Conservation (phyloP, 257 asterid species). For the Verbena officinalis region DNA sequence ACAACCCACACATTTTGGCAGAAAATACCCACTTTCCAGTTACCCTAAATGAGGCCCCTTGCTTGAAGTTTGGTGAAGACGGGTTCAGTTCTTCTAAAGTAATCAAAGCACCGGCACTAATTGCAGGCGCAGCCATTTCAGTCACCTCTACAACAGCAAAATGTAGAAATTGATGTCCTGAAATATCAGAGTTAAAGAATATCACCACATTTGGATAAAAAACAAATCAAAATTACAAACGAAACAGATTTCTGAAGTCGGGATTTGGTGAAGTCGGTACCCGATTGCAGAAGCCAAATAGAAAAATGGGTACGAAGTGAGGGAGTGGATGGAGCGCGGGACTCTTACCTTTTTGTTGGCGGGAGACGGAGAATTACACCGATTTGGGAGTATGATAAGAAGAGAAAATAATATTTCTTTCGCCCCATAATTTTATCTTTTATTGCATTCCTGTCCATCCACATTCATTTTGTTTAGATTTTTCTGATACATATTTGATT, state of each 20-base stretch:
- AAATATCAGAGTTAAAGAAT: not conserved
- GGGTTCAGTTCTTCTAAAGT: constrained; percentile 68
- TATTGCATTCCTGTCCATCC: too few relatives aligned
- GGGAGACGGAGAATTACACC: too few relatives aligned
- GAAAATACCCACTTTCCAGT: constrained; percentile 76
- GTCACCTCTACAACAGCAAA: not conserved
- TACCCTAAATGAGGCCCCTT: constrained; percentile 76
- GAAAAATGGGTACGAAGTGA: not conserved
- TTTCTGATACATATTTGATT: too few relatives aligned
- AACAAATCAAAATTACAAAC: not conserved
- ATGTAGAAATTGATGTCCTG: not conserved
- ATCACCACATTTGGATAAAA: not conserved
- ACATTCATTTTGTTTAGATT: too few relatives aligned
- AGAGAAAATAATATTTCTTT: too few relatives aligned
- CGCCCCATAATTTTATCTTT: too few relatives aligned
- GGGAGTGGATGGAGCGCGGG: not conserved
- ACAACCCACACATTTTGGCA: not conserved
- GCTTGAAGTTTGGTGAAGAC: constrained; percentile 70
- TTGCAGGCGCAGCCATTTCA: constrained; percentile 49
- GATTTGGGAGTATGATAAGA: too few relatives aligned
- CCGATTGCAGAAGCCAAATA: not conserved
- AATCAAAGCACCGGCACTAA: constrained; percentile 69
- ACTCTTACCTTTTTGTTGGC: too few relatives aligned
- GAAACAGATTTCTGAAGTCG: not conserved
- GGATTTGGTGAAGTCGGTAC: not conserved